Evolutionary conservation across 345 rosid genomes (phyloP).

Genomic region (Mercurialis annua): DNA sequence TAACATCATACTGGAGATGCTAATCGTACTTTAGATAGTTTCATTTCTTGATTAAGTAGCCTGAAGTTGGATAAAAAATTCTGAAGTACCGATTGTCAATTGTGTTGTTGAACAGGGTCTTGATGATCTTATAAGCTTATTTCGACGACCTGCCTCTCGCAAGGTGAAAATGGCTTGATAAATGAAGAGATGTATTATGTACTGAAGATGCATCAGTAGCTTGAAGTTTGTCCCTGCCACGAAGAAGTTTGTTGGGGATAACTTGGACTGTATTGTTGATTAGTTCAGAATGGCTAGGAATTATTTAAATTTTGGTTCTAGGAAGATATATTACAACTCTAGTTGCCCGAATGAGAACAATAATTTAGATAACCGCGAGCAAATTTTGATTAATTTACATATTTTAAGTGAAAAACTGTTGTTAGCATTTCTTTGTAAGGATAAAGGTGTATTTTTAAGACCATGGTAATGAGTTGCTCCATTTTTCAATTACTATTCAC

Average conservation of each 20-base stretch:
- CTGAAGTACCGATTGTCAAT: background rate
- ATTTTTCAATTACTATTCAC: too few relatives aligned
- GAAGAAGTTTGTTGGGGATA: conserved; percentile 9
- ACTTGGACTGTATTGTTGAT: background rate
- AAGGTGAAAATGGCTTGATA: conserved; percentile 70
- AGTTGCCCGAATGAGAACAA: conserved; percentile 18
- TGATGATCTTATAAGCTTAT: conserved; percentile 90
- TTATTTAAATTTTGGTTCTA: conserved; percentile 18
- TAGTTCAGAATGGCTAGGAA: conserved; percentile 17
- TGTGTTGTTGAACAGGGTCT: conserved; percentile 59
- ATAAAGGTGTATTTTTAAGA: background rate
- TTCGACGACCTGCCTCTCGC: conserved; percentile 87
- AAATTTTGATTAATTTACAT: conserved; percentile 20
- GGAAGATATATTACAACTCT: conserved; percentile 15
- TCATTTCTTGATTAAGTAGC: background rate
- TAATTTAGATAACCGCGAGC: conserved; percentile 12
- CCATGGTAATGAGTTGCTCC: background rate
- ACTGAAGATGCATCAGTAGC: conserved; percentile 12
- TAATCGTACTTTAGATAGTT: background rate
- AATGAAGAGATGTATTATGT: background rate
- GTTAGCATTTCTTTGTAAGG: conserved; percentile 7
- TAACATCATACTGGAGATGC: background rate
- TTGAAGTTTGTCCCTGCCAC: conserved; percentile 11
- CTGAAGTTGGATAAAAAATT: background rate
- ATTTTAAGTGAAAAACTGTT: background rate